Evolutionary conservation across 306 rosid species (phyloP), one percentile per base, ranked within the genome.

Genomic region (Castanopsis chinensis): DNA sequence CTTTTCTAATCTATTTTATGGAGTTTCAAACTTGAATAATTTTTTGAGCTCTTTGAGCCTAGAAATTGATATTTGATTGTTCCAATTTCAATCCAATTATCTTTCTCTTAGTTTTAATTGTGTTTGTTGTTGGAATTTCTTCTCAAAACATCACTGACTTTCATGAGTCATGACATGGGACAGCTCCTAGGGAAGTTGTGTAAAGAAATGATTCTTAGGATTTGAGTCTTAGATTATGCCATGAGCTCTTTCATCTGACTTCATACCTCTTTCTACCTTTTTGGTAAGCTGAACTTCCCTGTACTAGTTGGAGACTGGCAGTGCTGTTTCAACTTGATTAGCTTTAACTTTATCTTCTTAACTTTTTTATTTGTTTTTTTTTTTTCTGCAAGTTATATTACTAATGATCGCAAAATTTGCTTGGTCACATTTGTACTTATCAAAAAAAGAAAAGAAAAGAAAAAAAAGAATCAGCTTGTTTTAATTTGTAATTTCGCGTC

Each of bases 401-500:
- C 11, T 14, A 27, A 3, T 61, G 41, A 61, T 61, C 0, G 0
- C 7, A 61, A 15, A 61, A 25, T 25, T 61, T 61, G 11, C 37
- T 3, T 3, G 30, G 25, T 23, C 4, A n/a, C 69, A 25, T 61
- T 27, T 61, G 3, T 28, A 23, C 45, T 8, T 41, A 41, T 37
- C 0, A 7, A 37, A 7, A 37, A 37, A 1, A 5, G 0, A 6
- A 37, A 1, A 37, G 0, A 1, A 37, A 1, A 6, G 1, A 33
- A 4, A 30, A 32, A 5, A 33, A 35, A 35, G 0, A 35, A 8
- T 11, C 45, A 41, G 45, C 12, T 41, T 41, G 45, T 41, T 41
- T 41, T 41, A 11, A 41, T 41, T 8, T 41, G 45, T 41, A 7
- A 61, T 14, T 28, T 61, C 18, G 4, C 2, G 3, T 63, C 28